phyloP scores from a whole-genome alignment of 805 yeast genomes.

The Brettanomyces custersianus region DNA sequence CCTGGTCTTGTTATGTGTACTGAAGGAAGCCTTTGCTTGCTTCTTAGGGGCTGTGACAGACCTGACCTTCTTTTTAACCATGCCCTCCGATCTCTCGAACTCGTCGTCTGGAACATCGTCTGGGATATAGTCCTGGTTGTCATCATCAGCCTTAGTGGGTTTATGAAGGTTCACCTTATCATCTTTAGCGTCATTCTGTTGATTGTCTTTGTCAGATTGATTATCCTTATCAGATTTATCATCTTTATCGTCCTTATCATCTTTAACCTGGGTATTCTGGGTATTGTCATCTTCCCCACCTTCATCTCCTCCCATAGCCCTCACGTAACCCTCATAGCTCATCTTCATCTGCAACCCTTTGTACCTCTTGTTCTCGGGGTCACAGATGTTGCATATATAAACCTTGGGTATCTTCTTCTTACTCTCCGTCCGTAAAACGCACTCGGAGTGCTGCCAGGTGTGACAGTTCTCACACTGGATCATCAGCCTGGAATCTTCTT shows the following conservation, averaged over 20 bases:
- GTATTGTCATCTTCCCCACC: slow-evolving; percentile 9
- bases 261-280: slow-evolving; percentile 1
- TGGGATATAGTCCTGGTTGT: slow-evolving; percentile 8
- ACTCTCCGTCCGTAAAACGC: slow-evolving; percentile 43
- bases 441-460: slow-evolving; percentile 65
- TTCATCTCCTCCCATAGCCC: slow-evolving; percentile 4
- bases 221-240: slow-evolving; percentile 5
- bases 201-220: slow-evolving; percentile 7
- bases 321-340: slow-evolving; percentile 22
- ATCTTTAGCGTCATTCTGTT: slow-evolving; percentile 10
- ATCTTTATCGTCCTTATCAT: no score
- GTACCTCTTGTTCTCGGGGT: slow-evolving; percentile 26
- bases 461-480: slow-evolving; percentile 57
- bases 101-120: slow-evolving; percentile 6
- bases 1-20: slow-evolving; percentile 27
- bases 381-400: slow-evolving; percentile 50
- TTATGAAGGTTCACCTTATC: slow-evolving; percentile 12
- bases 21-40: slow-evolving; percentile 5
- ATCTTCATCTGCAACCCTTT: slow-evolving; percentile 24
- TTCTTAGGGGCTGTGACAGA: slow-evolving; percentile 5
- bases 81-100: slow-evolving; percentile 5
- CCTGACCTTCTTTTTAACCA: slow-evolving; percentile 2
- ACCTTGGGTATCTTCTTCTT: slow-evolving; percentile 32
- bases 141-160: slow-evolving; percentile 7
- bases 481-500: slow-evolving; percentile 43